Base-by-base conservation (phyloP, 2,329 filamentous ascomycete species). In the Phialocephala subalpina region DNA sequence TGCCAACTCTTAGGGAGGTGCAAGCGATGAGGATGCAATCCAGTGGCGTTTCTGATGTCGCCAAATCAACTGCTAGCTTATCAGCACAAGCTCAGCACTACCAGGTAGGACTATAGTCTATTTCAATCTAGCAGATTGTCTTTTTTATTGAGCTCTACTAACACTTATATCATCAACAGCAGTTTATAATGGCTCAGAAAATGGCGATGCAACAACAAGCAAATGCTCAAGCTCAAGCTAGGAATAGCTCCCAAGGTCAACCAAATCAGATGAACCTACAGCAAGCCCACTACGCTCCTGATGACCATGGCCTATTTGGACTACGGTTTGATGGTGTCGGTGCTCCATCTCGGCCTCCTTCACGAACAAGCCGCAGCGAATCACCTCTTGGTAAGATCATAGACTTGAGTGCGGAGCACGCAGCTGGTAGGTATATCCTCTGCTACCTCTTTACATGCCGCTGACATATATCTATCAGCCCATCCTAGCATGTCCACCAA, bases 291-390 rank as follows among this genome's bases (percentile, higher is more conserved):
- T 84, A 89, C 67, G 80, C 82, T 8, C 78, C 83, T 52, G 83
- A 83, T 70, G 81, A 82, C 64, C 74, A 75, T 14, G 79, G 80
- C 42, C 76, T 77, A 55, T 82, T 82, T 58, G 42, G 25, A 25
- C 20, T 64, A 53, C 27, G 29, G 18, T 79, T 78, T 40, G 77
- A 78, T 9, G 80, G 79, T 33, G 83, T 69, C 45, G 69, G 69
- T 53, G 73, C 74, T 20, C 71, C 69, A 18, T 89, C 88, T 20
- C 82, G 87, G 63, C 88, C 88, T n/a, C 88, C 88, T 1, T 90
- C 88, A 25, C 80, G 87, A 76, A 81, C 84, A 53, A 75, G 73
- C 59, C 85, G 84, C 60, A 86, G 83, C 69, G 82, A 81, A 72
- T 89, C 87, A 38, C 87, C 87, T 9, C 75, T 88, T 65, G 80